A percentile compares a stretch with the other conserved stretches of the same genome.
Evolutionary conservation across 1,284 basidiomycete species (phyloP).

Genomic region (Malassezia arunalokei): DNA sequence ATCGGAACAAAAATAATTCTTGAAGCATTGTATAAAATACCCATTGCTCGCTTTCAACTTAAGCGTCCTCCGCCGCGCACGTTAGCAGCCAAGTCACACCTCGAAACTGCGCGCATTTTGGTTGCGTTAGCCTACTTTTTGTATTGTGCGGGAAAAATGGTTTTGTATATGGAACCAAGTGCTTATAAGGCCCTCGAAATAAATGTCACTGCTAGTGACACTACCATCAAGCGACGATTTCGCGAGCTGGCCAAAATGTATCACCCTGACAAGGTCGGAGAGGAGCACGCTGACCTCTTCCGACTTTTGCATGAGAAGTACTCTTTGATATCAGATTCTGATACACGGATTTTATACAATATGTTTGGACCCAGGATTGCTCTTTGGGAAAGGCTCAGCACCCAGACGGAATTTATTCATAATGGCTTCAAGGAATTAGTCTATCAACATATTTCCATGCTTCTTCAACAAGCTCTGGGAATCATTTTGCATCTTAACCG

Average conservation of each 20-base stretch:
- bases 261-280: slow-evolving; percentile 14
- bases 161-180: not conserved
- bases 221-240: slow-evolving; percentile 5
- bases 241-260: slow-evolving; percentile 7
- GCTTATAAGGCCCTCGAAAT: not conserved
- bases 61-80: not conserved
- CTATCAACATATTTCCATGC: not conserved
- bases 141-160: not conserved
- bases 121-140: not conserved
- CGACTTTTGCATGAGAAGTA: slow-evolving; percentile 2
- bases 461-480: not conserved
- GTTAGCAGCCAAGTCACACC: not conserved
- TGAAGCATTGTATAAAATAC: not conserved
- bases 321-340: slow-evolving; percentile 3
- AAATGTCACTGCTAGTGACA: not conserved
- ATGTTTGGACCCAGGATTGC: slow-evolving; percentile 1
- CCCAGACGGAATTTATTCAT: slow-evolving; percentile 4
- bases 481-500: not conserved
- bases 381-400: not conserved
- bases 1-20: slow-evolving; percentile 1
- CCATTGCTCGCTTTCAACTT: not conserved
- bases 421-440: not conserved
- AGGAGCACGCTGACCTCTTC: slow-evolving; percentile 1
- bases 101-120: not conserved
- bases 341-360: slow-evolving; percentile 4